A percentile compares a stretch with the other conserved stretches of the same genome.
Evolutionary conservation across 192 early-diverging fungal genomes (phyloP).

Genomic region (Radiomyces spectabilis): DNA sequence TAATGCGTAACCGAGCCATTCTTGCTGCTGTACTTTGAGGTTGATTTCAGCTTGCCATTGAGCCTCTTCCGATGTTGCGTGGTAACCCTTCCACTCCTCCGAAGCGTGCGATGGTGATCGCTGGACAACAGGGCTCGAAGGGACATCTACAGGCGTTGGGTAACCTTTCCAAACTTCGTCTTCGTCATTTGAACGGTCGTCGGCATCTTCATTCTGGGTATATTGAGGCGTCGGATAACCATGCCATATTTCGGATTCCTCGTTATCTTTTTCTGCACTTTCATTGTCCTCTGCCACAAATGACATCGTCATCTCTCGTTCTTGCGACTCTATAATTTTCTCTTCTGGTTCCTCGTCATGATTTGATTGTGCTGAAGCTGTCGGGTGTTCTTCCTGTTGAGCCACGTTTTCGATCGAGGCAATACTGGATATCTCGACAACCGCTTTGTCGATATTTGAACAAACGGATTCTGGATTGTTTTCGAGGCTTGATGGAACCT

Average conservation of each 20-base stretch:
- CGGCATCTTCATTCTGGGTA: background rate
- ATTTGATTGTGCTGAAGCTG: no score
- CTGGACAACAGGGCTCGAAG: background rate
- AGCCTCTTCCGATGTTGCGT: background rate
- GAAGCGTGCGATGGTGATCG: background rate
- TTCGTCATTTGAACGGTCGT: conserved; percentile 8
- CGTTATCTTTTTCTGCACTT: background rate
- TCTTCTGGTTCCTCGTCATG: no score
- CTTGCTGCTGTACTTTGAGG: conserved; percentile 1
- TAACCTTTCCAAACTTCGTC: conserved; percentile 15
- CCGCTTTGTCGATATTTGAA: no score
- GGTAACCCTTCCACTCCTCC: conserved; percentile 16
- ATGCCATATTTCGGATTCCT: conserved; percentile 21
- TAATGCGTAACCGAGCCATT: conserved; percentile 9
- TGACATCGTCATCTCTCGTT: background rate
- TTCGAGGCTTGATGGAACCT: no score
- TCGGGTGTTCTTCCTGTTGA: no score
- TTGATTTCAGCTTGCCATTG: background rate
- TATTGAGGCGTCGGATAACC: conserved; percentile 6
- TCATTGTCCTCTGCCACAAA: no score
- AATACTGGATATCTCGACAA: no score
- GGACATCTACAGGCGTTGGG: background rate
- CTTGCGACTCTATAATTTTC: no score
- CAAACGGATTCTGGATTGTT: no score
- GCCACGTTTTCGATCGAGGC: no score